Evolutionary conservation across 441 rosid genomes (phyloP).

Genomic region (Arabidopsis lyrata): DNA sequence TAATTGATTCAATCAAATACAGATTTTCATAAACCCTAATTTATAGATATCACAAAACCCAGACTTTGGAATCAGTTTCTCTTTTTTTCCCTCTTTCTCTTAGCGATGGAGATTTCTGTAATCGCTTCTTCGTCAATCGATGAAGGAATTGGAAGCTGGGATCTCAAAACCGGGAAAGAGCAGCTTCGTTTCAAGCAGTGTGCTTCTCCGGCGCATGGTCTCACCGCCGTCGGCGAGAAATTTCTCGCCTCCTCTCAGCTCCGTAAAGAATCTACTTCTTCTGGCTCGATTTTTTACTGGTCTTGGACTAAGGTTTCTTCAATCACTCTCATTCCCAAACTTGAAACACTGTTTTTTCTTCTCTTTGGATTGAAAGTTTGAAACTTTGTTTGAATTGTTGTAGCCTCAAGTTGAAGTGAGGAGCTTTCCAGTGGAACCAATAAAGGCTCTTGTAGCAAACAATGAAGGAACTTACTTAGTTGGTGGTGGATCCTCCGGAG

Average conservation of each 20-base stretch:
- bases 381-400: slow-evolving; percentile 28
- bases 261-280: slow-evolving; percentile 58
- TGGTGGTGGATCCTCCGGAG: slow-evolving; percentile 82
- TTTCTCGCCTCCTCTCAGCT: slow-evolving; percentile 82
- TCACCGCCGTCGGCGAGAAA: slow-evolving; percentile 62
- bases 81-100: not conserved
- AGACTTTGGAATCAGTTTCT: not conserved
- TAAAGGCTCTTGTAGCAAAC: slow-evolving; percentile 66
- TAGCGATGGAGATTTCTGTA: slow-evolving; percentile 56
- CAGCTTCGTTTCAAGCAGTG: slow-evolving; percentile 72
- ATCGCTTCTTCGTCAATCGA: slow-evolving; percentile 79
- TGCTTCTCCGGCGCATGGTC: slow-evolving; percentile 75
- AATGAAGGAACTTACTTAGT: slow-evolving; percentile 75
- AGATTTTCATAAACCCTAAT: slow-evolving; percentile 39
- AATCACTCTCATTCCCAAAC: slow-evolving; percentile 5
- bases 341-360: not conserved
- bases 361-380: not conserved
- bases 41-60: slow-evolving; percentile 21
- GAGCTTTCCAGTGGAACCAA: slow-evolving; percentile 83
- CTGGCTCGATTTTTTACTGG: slow-evolving; percentile 80
- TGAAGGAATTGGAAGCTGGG: slow-evolving; percentile 81
- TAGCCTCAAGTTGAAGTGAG: slow-evolving; percentile 85
- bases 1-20: not conserved
- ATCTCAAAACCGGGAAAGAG: slow-evolving; percentile 70
- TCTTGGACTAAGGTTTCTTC: slow-evolving; percentile 73